Percentiles rank a stretch among this genome's conserved stretches.
Evolutionary conservation across 257 asterid genomes (phyloP).

Genomic region (Nicotiana otophora): DNA sequence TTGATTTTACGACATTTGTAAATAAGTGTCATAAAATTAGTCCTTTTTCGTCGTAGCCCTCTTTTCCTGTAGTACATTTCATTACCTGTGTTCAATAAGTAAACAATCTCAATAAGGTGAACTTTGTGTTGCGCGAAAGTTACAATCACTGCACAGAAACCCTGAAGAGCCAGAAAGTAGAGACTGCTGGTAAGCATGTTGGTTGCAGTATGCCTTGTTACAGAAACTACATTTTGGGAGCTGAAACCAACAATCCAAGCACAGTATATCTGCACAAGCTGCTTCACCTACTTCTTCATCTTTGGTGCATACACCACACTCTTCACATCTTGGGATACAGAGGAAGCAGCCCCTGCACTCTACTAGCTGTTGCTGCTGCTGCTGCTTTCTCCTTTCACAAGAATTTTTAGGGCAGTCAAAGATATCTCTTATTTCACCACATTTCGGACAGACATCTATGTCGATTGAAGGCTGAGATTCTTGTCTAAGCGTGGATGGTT

Average conservation of each 20-base stretch:
- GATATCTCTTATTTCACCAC: slow-evolving; percentile 39
- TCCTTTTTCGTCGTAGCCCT: too few species aligned
- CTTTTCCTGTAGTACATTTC: too few species aligned
- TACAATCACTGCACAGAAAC: slow-evolving; percentile 47
- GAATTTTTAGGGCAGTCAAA: slow-evolving; percentile 55
- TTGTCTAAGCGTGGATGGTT: slow-evolving; percentile 7
- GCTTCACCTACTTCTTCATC: slow-evolving; percentile 42
- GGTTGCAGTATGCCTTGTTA: slow-evolving; percentile 63
- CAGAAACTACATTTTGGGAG: slow-evolving; percentile 73
- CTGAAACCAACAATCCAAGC: slow-evolving; percentile 65
- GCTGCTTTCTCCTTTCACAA: slow-evolving; percentile 21
- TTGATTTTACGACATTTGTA: too few species aligned
- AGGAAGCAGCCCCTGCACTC: slow-evolving; percentile 43
- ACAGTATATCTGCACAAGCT: slow-evolving; percentile 49
- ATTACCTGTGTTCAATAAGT: too few species aligned
- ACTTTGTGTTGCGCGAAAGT: slow-evolving; percentile 18
- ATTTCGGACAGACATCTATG: slow-evolving; percentile 54
- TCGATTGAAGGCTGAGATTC: slow-evolving; percentile 32
- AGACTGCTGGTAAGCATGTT: slow-evolving; percentile 38
- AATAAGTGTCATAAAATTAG: too few species aligned
- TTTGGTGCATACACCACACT: slow-evolving; percentile 61
- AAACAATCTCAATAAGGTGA: background rate
- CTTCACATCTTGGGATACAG: slow-evolving; percentile 61
- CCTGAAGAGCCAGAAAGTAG: slow-evolving; percentile 21
- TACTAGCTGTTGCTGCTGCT: slow-evolving; percentile 3